Conservation (phyloP, 768 basidiomycete species). For the Gloeopeniophorella convolvens region DNA sequence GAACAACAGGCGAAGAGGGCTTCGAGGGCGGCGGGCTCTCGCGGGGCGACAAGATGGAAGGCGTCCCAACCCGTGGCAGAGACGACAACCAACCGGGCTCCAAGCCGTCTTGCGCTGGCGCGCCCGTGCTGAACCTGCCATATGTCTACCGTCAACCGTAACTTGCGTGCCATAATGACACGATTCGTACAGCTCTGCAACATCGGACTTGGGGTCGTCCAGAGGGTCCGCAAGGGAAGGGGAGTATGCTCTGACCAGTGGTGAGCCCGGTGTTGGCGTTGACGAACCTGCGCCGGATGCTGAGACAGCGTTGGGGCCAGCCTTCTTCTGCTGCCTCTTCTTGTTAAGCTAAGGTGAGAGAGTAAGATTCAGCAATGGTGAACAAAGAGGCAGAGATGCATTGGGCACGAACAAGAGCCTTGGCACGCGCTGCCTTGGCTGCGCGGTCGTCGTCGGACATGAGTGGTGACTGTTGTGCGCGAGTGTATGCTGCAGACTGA, state of each 20-base stretch:
- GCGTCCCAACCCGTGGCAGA: slow-evolving; percentile 38
- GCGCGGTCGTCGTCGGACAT: slow-evolving; percentile 70
- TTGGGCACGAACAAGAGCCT: slow-evolving; percentile 73
- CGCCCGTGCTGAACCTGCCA: slow-evolving; percentile 36
- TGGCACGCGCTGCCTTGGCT: slow-evolving; percentile 76
- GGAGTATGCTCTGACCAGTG: slow-evolving; percentile 26
- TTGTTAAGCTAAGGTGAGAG: slow-evolving; percentile 77
- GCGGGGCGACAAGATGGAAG: slow-evolving; percentile 25
- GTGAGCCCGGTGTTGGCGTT: slow-evolving; percentile 40
- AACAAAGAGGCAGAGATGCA: too few species aligned
- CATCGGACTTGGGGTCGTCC: slow-evolving; percentile 40
- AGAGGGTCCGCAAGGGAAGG: slow-evolving; percentile 24
- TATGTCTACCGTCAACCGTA: neutral
- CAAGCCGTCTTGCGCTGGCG: slow-evolving; percentile 27
- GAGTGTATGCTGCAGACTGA: too few species aligned
- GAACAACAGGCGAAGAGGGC: slow-evolving; percentile 26
- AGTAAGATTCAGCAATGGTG: slow-evolving; percentile 2
- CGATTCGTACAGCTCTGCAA: slow-evolving; percentile 58
- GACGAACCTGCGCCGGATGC: slow-evolving; percentile 27
- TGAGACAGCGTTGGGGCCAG: slow-evolving; percentile 31
- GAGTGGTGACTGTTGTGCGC: neutral
- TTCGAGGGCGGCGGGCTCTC: slow-evolving; percentile 24
- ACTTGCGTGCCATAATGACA: neutral
- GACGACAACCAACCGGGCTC: slow-evolving; percentile 56
- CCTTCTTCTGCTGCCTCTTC: slow-evolving; percentile 71